Conservation (phyloP, 805 yeast genomes). For the Suhomyces tanzawaensis region DNA sequence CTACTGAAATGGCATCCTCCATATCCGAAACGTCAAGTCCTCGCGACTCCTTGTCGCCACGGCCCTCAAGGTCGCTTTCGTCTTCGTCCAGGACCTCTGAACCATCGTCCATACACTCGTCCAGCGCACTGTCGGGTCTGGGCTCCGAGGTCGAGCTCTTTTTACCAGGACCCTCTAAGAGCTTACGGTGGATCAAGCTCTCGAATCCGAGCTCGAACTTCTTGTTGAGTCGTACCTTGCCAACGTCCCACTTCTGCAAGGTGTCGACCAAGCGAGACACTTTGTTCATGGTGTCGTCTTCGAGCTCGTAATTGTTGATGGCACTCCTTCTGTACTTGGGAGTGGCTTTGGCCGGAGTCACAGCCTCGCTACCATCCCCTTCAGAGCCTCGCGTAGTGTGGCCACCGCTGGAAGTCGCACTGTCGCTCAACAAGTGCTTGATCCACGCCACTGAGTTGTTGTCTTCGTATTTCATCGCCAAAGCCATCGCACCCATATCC, state of each 20-base stretch:
- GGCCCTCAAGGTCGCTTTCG: constrained; percentile 26
- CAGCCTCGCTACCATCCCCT: background rate
- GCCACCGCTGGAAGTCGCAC: background rate
- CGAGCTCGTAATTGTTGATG: background rate
- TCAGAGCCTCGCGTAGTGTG: background rate
- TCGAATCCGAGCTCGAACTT: constrained; percentile 11
- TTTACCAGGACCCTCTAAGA: constrained; percentile 7
- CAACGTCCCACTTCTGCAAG: constrained; percentile 1
- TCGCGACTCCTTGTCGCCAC: constrained; percentile 13
- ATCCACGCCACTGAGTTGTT: constrained; percentile 12
- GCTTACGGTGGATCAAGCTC: constrained; percentile 9
- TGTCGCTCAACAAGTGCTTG: constrained; percentile 7
- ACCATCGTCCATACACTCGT: constrained; percentile 13
- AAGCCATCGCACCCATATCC: constrained; percentile 33
- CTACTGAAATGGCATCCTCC: constrained; percentile 22
- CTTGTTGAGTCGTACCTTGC: constrained; percentile 1
- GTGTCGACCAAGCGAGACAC: constrained; percentile 1
- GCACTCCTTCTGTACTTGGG: constrained; percentile 2
- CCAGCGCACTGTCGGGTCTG: constrained; percentile 7
- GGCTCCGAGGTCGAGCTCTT: background rate
- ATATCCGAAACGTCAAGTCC: constrained; percentile 23
- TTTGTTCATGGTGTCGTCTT: constrained; percentile 5
- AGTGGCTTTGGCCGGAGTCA: background rate
- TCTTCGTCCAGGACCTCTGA: constrained; percentile 8
- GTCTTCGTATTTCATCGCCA: constrained; percentile 10